Evolutionary conservation across 2,329 filamentous ascomycete genomes (phyloP).

Genomic region (Ophiostoma triangulosporum): DNA sequence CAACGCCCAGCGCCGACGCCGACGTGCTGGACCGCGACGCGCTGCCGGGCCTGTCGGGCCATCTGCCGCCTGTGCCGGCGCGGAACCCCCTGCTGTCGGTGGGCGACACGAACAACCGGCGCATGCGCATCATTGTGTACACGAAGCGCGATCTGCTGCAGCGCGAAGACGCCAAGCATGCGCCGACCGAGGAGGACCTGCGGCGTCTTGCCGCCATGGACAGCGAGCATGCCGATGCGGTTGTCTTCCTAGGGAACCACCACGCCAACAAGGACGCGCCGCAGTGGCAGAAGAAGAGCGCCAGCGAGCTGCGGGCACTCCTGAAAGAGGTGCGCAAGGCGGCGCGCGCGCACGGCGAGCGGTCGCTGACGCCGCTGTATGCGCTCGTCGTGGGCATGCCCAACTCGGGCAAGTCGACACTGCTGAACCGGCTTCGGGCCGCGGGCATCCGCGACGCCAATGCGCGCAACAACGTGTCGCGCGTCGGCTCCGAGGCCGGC

Average conservation of each 20-base stretch:
- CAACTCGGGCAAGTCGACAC: slow-evolving; percentile 88
- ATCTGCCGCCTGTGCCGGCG: background rate
- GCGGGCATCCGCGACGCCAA: slow-evolving; percentile 41
- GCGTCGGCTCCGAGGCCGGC: slow-evolving; percentile 76
- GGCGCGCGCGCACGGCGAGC: slow-evolving; percentile 26
- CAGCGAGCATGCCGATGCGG: slow-evolving; percentile 22
- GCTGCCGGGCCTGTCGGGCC: slow-evolving; percentile 7
- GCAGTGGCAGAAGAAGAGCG: slow-evolving; percentile 25
- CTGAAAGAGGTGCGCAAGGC: slow-evolving; percentile 37
- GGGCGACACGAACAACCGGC: background rate
- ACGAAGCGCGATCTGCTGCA: slow-evolving; percentile 72
- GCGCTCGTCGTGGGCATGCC: slow-evolving; percentile 93
- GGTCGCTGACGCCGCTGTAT: slow-evolving; percentile 66
- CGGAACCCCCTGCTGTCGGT: slow-evolving; percentile 36
- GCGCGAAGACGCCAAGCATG: slow-evolving; percentile 6
- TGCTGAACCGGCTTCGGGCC: slow-evolving; percentile 75
- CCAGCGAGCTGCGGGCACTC: slow-evolving; percentile 19
- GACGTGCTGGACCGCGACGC: background rate
- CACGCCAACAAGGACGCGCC: slow-evolving; percentile 30
- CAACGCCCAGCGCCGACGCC: background rate
- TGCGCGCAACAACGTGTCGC: slow-evolving; percentile 50
- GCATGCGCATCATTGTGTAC: slow-evolving; percentile 63
- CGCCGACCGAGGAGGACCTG: slow-evolving; percentile 15
- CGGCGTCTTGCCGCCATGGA: slow-evolving; percentile 25
- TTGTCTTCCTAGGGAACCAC: slow-evolving; percentile 20